Percentiles rank a stretch among this genome's conserved stretches.
Conservation (phyloP, 1,139 yeast species). For the Yamadazyma sp. region DNA sequence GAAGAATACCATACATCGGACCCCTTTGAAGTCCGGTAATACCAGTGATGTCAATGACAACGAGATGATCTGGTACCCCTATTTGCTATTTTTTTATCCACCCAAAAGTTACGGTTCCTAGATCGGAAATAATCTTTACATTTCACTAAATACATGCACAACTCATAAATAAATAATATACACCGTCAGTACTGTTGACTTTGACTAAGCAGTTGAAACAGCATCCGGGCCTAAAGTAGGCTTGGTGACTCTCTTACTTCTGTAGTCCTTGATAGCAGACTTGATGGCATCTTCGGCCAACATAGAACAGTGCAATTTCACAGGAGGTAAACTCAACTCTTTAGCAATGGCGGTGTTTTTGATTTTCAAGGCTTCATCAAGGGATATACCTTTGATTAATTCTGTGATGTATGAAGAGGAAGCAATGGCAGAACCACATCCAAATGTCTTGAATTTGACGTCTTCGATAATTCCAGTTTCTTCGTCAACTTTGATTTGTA, state of each 20-base stretch:
- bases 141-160: conserved; percentile 1
- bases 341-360: conserved; percentile 91
- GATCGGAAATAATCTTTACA: not conserved
- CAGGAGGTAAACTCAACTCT: conserved; percentile 94
- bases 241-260: conserved; percentile 57
- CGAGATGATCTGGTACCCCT: too few relatives aligned
- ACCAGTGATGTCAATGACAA: too few relatives aligned
- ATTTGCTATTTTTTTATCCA: not conserved
- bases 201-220: conserved; percentile 12
- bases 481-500: conserved; percentile 91
- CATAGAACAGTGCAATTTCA: conserved; percentile 96
- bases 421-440: conserved; percentile 98
- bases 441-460: conserved; percentile 96
- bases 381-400: conserved; percentile 89
- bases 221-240: conserved; percentile 58
- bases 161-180: conserved; percentile 2
- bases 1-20: too few relatives aligned
- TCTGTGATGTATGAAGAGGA: conserved; percentile 94
- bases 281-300: conserved; percentile 98
- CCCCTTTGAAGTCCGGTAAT: too few relatives aligned
- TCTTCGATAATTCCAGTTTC: conserved; percentile 88
- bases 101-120: not conserved
- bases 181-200: not conserved
- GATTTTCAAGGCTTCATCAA: conserved; percentile 90
- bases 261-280: conserved; percentile 94